Evolutionary conservation across 768 basidiomycete genomes (phyloP), one percentile per base, ranked within the genome.

Genomic region (Agaricus sinodeliciosus): DNA sequence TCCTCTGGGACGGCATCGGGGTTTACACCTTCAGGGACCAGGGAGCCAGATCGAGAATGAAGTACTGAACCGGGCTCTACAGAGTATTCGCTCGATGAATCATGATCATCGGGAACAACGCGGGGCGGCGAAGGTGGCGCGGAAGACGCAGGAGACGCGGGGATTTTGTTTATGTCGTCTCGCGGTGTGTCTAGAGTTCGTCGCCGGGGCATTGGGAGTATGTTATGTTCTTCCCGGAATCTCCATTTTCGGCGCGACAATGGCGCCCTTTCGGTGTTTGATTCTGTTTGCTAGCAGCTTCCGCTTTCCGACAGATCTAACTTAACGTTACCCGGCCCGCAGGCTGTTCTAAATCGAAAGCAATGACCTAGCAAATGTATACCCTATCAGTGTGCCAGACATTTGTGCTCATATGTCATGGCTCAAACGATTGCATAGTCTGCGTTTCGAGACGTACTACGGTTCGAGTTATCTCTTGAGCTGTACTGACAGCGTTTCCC

Each of bases 1-100:
- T 88, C 86, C 11, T 68, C 73, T 27, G 62, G 63, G 28, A 53
- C 19, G 18, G 36, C 43, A 15, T 46, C 51, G 45, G 46, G 18
- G 19, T 42, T 31, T 5, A 36, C 52, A 13, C 35, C 52, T 15
- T 47, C 52, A 41, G 52, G 45, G 18, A 15, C 25, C 34, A 27
- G 51, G 4, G 52, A 54, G 16, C 40, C 52, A 18, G 52, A 37
- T 35, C 46, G 31, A 15, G 45, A 54, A 19, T 46, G 43, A 25
- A 27, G 51, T 41, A 9, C 43, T 39, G 51, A 46, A 27, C 44
- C 46, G 28, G 26, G 26, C n/a, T 53, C 51, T 28, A 11, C 25
- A 13, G 22, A 44, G 51, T 46, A 34, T 41, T 54, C 52, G 40
- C 52, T 54, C 4, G 52, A 47, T 28, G 51, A 46, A 31, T 48